Conservation (phyloP, 768 basidiomycete genomes). For the Russula foetens region DNA sequence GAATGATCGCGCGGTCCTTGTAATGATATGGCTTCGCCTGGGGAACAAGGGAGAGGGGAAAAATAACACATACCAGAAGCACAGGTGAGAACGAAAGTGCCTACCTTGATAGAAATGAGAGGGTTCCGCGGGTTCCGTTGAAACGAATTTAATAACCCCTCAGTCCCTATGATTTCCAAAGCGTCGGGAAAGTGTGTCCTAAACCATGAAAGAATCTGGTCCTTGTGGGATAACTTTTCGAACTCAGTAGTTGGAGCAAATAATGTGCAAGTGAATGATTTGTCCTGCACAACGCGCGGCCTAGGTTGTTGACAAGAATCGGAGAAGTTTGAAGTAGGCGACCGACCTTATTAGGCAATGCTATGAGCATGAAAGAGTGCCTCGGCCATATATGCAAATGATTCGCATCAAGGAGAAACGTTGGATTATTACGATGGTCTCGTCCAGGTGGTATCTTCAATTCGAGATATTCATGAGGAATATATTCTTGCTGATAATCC, state of each 20-base stretch:
- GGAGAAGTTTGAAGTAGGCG: constrained; percentile 23
- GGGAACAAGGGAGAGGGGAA: background rate
- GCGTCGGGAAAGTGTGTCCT: constrained; percentile 81
- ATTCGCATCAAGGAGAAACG: constrained; percentile 84
- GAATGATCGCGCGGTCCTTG: constrained; percentile 74
- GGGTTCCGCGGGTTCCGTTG: constrained; percentile 78
- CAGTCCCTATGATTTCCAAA: constrained; percentile 76
- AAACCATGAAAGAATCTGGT: constrained; percentile 66
- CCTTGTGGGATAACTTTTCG: constrained; percentile 53
- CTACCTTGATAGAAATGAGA: constrained; percentile 89
- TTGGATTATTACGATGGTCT: constrained; percentile 49
- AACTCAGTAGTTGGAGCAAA: constrained; percentile 80
- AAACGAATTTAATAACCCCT: constrained; percentile 70
- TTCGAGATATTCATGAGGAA: constrained; percentile 94
- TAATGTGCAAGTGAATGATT: constrained; percentile 94
- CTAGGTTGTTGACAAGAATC: constrained; percentile 16
- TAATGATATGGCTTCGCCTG: constrained; percentile 88
- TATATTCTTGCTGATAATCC: constrained; percentile 93
- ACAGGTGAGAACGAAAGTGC: constrained; percentile 22
- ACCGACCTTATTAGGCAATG: constrained; percentile 90
- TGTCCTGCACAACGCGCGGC: constrained; percentile 45
- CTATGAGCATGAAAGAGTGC: constrained; percentile 98
- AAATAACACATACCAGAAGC: background rate
- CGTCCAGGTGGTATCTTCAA: constrained; percentile 85
- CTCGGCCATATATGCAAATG: constrained; percentile 99